These are phyloP conservation scores for Solanum pimpinellifolium DNA, from an alignment of 257 asterid genomes.

Conservation along the genomic window DNA sequence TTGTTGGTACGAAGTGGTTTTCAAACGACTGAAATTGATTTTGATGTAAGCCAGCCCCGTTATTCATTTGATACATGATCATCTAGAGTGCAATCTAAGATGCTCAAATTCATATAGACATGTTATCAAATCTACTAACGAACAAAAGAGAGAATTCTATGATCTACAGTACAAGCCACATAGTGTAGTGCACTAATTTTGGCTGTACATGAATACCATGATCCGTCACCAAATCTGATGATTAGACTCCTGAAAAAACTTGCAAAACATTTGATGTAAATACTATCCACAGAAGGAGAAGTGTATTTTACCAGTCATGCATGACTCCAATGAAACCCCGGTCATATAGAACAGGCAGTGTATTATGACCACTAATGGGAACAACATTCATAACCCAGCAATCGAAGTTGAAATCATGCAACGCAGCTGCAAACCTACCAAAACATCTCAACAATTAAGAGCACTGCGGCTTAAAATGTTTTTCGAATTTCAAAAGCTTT, in stretches of 20 bases:
- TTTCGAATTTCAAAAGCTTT: background rate
- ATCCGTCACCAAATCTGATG: background rate
- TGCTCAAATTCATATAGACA: background rate
- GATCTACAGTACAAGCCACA: background rate
- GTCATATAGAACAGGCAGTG: constrained; percentile 48
- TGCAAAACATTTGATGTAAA: background rate
- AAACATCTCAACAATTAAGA: background rate
- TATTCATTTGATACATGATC: background rate
- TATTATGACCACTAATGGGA: constrained; percentile 41
- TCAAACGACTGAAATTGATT: background rate
- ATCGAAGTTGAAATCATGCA: constrained; percentile 30
- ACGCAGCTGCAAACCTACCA: constrained; percentile 54
- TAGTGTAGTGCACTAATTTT: background rate
- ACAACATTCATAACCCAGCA: constrained; percentile 71
- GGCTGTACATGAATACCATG: background rate
- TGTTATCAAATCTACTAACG: background rate
- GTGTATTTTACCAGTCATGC: constrained; percentile 54
- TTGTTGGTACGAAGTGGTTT: background rate
- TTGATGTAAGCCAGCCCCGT: background rate
- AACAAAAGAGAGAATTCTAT: background rate
- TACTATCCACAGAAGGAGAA: background rate
- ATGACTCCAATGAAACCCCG: constrained; percentile 57
- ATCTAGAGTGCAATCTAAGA: background rate
- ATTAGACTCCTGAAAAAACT: background rate
- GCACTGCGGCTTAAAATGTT: background rate